These are phyloP conservation scores for Lasiodiplodia gonubiensis DNA, from an alignment of 2,329 filamentous ascomycete genomes.

Conservation along the genomic window DNA sequence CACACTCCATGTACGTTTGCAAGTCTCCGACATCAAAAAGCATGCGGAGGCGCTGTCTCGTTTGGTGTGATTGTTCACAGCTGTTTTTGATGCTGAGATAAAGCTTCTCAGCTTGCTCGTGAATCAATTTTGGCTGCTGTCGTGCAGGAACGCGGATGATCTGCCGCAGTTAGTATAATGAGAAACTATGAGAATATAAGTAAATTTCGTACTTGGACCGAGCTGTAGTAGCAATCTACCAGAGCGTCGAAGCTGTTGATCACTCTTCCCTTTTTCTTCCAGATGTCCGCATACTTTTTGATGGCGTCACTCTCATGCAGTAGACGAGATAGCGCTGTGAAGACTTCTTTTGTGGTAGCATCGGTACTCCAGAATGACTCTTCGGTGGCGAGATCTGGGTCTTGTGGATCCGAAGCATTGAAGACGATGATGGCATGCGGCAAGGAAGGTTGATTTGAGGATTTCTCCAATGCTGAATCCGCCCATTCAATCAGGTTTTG, in stretches of 20 bases:
- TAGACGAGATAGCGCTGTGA: slow-evolving; percentile 42
- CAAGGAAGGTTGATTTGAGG: slow-evolving; percentile 61
- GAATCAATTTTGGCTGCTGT: slow-evolving; percentile 55
- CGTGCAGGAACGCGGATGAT: slow-evolving; percentile 55
- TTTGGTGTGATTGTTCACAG: slow-evolving; percentile 45
- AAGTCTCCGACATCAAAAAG: slow-evolving; percentile 54
- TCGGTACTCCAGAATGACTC: slow-evolving; percentile 53
- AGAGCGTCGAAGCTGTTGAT: slow-evolving; percentile 34
- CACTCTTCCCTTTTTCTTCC: no score
- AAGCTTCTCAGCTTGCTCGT: slow-evolving; percentile 56
- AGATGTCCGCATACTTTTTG: no score
- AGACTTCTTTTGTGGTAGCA: slow-evolving; percentile 47
- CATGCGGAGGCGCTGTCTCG: slow-evolving; percentile 55
- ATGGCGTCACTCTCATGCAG: no score
- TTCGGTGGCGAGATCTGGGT: slow-evolving; percentile 43
- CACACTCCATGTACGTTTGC: slow-evolving; percentile 55
- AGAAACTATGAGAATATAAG: not conserved
- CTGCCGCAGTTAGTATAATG: slow-evolving; percentile 1
- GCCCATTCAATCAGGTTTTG: slow-evolving; percentile 58
- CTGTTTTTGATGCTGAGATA: slow-evolving; percentile 50
- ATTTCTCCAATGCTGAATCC: slow-evolving; percentile 57
- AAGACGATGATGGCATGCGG: slow-evolving; percentile 62
- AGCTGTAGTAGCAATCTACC: slow-evolving; percentile 58
- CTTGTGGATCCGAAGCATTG: slow-evolving; percentile 46
- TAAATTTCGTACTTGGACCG: slow-evolving; percentile 41